Evolutionary conservation across 164 flowering plant genomes (phyloP).

Genomic region (Saururus chinensis): DNA sequence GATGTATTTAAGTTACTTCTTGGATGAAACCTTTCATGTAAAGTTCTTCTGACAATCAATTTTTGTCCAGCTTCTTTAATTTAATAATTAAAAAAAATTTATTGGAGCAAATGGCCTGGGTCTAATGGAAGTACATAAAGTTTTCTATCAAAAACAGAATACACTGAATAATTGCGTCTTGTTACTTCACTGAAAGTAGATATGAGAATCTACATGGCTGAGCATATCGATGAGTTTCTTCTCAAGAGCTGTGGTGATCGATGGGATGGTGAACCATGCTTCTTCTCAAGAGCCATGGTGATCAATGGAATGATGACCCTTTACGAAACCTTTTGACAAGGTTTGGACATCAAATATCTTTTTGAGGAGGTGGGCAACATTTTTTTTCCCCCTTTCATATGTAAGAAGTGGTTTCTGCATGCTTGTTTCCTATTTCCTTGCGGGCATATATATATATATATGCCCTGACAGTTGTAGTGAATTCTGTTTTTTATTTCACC

Average conservation of each 20-base stretch:
- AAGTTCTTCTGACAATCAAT: slow-evolving; percentile 8
- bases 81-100: slow-evolving; percentile 13
- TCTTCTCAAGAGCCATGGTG: background rate
- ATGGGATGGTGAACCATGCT: background rate
- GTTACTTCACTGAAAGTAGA: background rate
- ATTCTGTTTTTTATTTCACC: no score
- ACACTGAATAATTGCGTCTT: background rate
- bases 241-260: background rate
- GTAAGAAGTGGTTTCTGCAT: background rate
- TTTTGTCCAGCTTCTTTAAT: slow-evolving; percentile 15
- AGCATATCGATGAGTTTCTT: background rate
- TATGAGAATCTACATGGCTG: background rate
- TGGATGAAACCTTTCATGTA: slow-evolving; percentile 13
- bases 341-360: background rate
- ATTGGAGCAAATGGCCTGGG: slow-evolving; percentile 1
- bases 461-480: background rate
- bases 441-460: background rate
- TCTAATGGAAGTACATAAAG: background rate
- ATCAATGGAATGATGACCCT: background rate
- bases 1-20: slow-evolving; percentile 35
- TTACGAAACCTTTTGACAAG: no score
- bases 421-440: background rate
- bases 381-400: no score
- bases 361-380: background rate
- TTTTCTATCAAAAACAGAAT: background rate